phyloP scores from a whole-genome alignment of 2,329 filamentous ascomycete species.

The Calonectria pseudoreteaudii region DNA sequence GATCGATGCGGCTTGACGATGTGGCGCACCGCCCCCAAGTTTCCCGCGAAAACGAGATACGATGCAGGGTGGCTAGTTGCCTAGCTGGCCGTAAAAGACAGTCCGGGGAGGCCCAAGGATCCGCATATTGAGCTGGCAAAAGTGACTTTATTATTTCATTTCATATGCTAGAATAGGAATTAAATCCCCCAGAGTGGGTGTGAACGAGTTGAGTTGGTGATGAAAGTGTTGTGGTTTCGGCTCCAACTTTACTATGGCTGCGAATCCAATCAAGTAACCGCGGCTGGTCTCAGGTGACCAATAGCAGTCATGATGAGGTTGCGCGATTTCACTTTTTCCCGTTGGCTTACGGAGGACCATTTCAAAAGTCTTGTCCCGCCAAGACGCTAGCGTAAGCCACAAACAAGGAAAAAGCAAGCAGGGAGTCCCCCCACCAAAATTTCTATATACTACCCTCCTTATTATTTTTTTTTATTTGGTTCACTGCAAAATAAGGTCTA shows the following conservation, averaged over 20 bases:
- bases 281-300: not conserved
- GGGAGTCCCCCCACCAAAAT: no score
- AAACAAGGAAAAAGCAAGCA: no score
- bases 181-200: not conserved
- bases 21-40: slow-evolving; percentile 4
- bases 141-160: not conserved
- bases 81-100: not conserved
- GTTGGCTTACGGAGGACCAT: no score
- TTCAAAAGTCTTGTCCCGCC: no score
- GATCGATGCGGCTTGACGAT: not conserved
- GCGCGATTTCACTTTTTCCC: not conserved
- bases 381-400: no score
- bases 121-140: no score
- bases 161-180: not conserved
- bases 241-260: not conserved
- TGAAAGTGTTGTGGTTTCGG: not conserved
- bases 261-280: not conserved
- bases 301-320: not conserved
- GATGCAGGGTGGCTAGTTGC: slow-evolving; percentile 7
- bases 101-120: not conserved
- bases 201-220: not conserved
- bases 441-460: no score
- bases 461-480: no score
- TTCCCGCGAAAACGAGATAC: slow-evolving; percentile 27
- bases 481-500: no score